Base-by-base conservation (phyloP, 2,329 filamentous ascomycete genomes). In the Clarireedia sp. region DNA sequence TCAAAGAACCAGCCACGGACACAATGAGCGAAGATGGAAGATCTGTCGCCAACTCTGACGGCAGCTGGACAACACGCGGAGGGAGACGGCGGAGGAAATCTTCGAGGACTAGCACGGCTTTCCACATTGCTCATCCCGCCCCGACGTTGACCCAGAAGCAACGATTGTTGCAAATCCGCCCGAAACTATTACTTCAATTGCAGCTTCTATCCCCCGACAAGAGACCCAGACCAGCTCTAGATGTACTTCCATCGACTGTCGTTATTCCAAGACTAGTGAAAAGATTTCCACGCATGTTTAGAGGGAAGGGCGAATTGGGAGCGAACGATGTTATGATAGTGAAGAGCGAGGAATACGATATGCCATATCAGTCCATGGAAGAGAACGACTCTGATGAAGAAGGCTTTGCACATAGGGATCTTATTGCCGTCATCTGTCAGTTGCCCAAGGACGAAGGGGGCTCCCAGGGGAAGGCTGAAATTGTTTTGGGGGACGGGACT, bases 241-340 rank as follows among this genome's bases (percentile, higher is more conserved):
- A 92, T 62, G 80, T 89, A n/a, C 78, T 90, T 43, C 86, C 87
- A 0, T 82, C 84, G 2, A 80, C 79, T n/a, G 73, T 86, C 41
- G 78, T 81, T 56, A 76, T 83, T 21, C 78, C 83, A 5, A 75
- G 77, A 17, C 70, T 87, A 23, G 74, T 78, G 2, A 80, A 81
- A 64, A 77, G 77, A 6, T 85, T 85, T 59, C 82, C 85, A 0
- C 78, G 80, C 6, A 75, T 87, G 48, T 85, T 87, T 63, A 76
- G 78, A 51, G 78, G 78, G 21, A 83, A 82, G 63, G 80, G 81
- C 46, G 77, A 82, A 54, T 72, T 91, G 3, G 81, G 84, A 33
- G 76, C 80, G 21, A 81, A 86, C 59, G 87, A 91, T 68, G 73
- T 91, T 12, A 77, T 91, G 55, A 70, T 92, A 46, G 77, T 90